Percentiles rank a stretch among this genome's conserved stretches.
Conservation (phyloP, 2,329 filamentous ascomycete genomes). For the Meredithiella fracta region DNA sequence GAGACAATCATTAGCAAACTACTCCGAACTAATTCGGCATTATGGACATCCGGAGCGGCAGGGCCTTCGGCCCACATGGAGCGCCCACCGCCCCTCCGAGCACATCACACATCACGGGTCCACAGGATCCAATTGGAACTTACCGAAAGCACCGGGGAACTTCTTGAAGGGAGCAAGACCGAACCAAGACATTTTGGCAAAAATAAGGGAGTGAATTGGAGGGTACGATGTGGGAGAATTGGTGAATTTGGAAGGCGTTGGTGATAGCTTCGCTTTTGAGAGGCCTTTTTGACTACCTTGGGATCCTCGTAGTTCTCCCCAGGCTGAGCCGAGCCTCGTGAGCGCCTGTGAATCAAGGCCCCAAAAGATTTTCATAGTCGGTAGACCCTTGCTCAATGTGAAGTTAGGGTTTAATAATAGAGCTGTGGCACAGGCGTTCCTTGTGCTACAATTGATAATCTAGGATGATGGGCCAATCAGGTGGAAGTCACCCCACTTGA, state of each 20-base stretch:
- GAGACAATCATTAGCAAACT: constrained; percentile 18
- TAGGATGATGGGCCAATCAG: neutral
- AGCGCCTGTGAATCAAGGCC: constrained; percentile 12
- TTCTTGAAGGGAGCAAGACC: constrained; percentile 53
- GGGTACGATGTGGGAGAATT: constrained; percentile 20
- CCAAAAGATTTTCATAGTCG: constrained; percentile 1
- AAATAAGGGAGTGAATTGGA: constrained; percentile 21
- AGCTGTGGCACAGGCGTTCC: constrained; percentile 3
- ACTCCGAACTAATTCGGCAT: constrained; percentile 13
- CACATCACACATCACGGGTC: neutral
- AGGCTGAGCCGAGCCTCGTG: constrained; percentile 12
- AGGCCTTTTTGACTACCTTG: constrained; percentile 12
- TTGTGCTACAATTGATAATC: neutral
- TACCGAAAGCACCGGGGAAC: constrained; percentile 64
- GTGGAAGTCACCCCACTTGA: neutral
- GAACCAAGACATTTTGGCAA: constrained; percentile 55
- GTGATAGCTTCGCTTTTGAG: constrained; percentile 19
- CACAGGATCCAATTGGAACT: constrained; percentile 25
- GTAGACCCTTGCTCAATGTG: neutral
- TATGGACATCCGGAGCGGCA: neutral
- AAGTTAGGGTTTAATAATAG: neutral
- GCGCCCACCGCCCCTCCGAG: neutral
- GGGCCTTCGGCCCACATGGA: neutral
- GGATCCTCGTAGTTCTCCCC: constrained; percentile 2
- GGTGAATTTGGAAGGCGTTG: constrained; percentile 17